Base-by-base conservation (phyloP, 768 basidiomycete genomes). In the Collybiopsis luxurians region DNA sequence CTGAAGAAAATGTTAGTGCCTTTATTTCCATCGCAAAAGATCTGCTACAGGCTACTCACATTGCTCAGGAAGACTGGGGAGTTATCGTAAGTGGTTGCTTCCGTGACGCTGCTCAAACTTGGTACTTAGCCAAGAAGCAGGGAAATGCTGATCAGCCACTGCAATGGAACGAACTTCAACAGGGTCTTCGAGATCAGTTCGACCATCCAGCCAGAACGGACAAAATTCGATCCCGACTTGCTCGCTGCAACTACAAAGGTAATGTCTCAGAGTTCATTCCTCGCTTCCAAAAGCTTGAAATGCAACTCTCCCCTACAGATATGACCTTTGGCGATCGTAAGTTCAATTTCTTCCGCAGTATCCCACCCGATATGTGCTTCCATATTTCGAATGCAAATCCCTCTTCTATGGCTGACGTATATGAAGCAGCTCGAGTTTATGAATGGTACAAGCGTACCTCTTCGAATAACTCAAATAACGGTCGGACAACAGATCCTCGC, bases 371-470 rank as follows among this genome's bases (percentile, higher is more conserved):
- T 3, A 9, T 54, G 3, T 19, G n/a, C 12, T 40, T 54, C 42
- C 53, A 54, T 13, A 44, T 54, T n/a, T 19, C 27, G 24, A 40
- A 54, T n/a, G 3, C 12, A 4, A 43, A 3, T 5, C 53, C 53
- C 3, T 7, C 17, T 4, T 31, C 47, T 9, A 61, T 61, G 60
- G 48, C 46, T n/a, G 54, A 39, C 2, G 57, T 58, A 4, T 61
- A 61, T 51, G 57, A 61, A 13, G 34, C 60, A 21, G 60, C 60
- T 26, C 46, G 57, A 11, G 13, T 31, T n/a, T 61, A 39, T 26
- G 60, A 61, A 27, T 34, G 48, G 10, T 51, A 43, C 21, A 34
- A 48, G n/a, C 42, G 46, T 42, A 27, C 24, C 21, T 54, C 53
- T n/a, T 21, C 24, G 3, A 21, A 10, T 12, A 44, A 48, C 46